Evolutionary conservation across 345 rosid species (phyloP).

Genomic region (Camelina laxa): DNA sequence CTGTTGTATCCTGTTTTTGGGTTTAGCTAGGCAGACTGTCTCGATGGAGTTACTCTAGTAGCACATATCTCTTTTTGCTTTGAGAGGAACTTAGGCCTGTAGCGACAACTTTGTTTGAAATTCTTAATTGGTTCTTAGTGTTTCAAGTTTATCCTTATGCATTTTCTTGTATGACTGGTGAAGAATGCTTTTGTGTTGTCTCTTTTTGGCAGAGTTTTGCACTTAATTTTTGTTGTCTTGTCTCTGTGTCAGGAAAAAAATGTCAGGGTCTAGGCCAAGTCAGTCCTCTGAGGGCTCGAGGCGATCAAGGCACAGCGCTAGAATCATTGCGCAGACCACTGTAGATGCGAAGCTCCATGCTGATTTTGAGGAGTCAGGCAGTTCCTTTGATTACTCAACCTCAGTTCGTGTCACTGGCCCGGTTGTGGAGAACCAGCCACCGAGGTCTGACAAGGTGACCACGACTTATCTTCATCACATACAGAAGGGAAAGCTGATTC

Average conservation of each 20-base stretch:
- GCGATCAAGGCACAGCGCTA: constrained; percentile 78
- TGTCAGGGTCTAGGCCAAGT: constrained; percentile 86
- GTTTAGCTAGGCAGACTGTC: constrained; percentile 18
- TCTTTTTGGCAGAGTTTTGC: constrained; percentile 2
- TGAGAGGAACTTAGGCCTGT: constrained; percentile 9
- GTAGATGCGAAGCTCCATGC: constrained; percentile 94
- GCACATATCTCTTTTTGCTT: not conserved
- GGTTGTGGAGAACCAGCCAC: constrained; percentile 58
- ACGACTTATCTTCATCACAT: constrained; percentile 92
- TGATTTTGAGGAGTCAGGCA: constrained; percentile 86
- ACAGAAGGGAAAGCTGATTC: constrained; percentile 94
- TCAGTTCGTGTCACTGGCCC: constrained; percentile 66
- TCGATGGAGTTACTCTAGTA: constrained; percentile 2
- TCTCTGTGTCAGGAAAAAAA: constrained; percentile 45
- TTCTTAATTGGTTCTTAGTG: not conserved
- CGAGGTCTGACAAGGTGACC: constrained; percentile 82
- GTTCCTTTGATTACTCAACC: constrained; percentile 86
- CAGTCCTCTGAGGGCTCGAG: constrained; percentile 72
- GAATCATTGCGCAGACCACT: constrained; percentile 90
- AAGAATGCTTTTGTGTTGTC: constrained; percentile 5
- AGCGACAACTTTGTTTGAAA: not conserved
- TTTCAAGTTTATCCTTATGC: constrained; percentile 2
- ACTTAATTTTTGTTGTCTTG: constrained; percentile 18
- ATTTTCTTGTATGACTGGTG: constrained; percentile 4
- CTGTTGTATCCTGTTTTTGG: constrained; percentile 1